Base-by-base conservation (phyloP, 331 rosid species). In the Dryas integrifolia region DNA sequence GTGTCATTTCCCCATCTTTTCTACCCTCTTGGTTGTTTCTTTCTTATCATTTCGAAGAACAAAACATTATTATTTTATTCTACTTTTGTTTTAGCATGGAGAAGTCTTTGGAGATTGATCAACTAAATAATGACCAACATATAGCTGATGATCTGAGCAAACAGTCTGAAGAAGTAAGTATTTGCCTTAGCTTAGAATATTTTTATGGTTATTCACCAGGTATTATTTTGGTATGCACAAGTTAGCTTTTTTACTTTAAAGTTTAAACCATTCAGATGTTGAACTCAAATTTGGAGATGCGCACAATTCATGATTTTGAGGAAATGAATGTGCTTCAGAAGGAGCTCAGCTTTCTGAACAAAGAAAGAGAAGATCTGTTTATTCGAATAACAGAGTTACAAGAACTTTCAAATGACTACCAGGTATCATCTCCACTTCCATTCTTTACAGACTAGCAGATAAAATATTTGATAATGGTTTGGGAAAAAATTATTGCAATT, bases 101-200 rank as follows among this genome's bases (percentile, higher is more conserved):
- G 63, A 77, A 80, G 35, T 50, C 52, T 77, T 69, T 59, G 30
- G 85, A 65, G 57, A 59, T 71, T 67, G 85, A 82, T 76, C 85
- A 74, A 58, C 70, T 30, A 65, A 69, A 62, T 59, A 75, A 43
- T 45, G 84, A 12, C 41, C 47, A 18, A 24, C 50, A 63, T 84
- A 73, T 47, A 30, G 74, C 65, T 52, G 46, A 71, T 59, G 60
- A 44, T 48, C 77, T 63, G 70, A 75, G 67, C 58, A 75, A 72
- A 52, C 83, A 76, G 13, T 73, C 80, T 50, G 83, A 6, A 53
- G 87, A 87, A 78, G 96, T 89, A 75, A 82, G 84, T 77, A 35
- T 65, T 46, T 43, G 18, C 57, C 65, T 63, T 65, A 24, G 15
- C 70, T 79, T 70, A 65, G 12, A 38, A 24, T 35, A 50, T 58